Evolutionary conservation across 176 grass and related monocot genomes (phyloP), one percentile per base, ranked within the genome.

Genomic region (Zoysia pacifica): DNA sequence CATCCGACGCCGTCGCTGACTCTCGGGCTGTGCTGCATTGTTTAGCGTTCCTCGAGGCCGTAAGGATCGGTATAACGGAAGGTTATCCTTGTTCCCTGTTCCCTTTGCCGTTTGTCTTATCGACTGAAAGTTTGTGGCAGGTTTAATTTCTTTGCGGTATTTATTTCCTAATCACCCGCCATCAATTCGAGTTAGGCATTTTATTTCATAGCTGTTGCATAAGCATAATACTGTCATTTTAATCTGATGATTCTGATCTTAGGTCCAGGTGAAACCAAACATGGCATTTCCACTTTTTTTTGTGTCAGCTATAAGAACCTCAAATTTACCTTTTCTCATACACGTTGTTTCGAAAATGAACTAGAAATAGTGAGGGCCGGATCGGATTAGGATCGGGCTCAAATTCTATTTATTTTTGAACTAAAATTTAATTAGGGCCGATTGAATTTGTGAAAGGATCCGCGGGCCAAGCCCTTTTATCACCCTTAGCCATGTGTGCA

Each of bases 11-110:
- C 59, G 8, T 35, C 20, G 59, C 59, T 62, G 9, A 11, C 20
- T 19, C 59, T 62, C 8, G 10, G 19, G 7, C 9, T 8, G 20
- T 36, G 9, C 59, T 62, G 8, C 59, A 62, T 62, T 62, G 18
- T 59, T 59, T 36, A 11, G 59, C 58, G 10, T 61, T 62, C 19
- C 19, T 62, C 59, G 56, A 60, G 56, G 20, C 35, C 16, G 2
- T n/a, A 58, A 61, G 58, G 58, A 61, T 36, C 36, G 59, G 9
- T 62, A 62, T 62, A 62, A 62, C 55, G 55, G 55, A 62, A 62
- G 20, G 20, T 62, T 62, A 36, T 35, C 59, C 20, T 62, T 11
- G 20, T 36, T 62, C 59, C 20, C 19, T 58, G 18, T 8, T 35
- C 19, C 3, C 11, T 10, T 62, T 35, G 2, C 9, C 4, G 2